Evolutionary conservation across 2,329 filamentous ascomycete species (phyloP).

Genomic region (Claviceps paspali): DNA sequence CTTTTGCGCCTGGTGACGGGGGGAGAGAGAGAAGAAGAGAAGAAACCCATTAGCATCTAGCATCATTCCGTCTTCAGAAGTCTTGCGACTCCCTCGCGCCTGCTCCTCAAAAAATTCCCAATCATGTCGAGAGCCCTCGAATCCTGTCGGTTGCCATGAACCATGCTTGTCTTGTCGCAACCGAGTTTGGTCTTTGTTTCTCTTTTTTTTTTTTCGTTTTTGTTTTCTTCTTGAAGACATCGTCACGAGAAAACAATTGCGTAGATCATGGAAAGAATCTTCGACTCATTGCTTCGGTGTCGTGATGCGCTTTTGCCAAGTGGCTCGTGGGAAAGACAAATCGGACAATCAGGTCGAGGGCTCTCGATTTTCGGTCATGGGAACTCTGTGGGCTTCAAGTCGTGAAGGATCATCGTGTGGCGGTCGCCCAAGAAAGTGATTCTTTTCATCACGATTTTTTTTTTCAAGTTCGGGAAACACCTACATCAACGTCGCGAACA

Average conservation of each 20-base stretch:
- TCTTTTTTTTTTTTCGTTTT: too few species aligned
- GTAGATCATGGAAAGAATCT: too few species aligned
- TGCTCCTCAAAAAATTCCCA: constrained; percentile 36
- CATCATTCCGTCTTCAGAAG: constrained; percentile 62
- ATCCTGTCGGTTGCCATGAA: background rate
- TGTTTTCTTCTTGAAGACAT: background rate
- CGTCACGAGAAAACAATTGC: background rate
- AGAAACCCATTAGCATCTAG: constrained; percentile 48
- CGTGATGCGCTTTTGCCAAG: too few species aligned
- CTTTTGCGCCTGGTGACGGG: constrained; percentile 60
- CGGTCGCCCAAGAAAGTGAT: too few species aligned
- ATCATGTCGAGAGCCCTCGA: constrained; percentile 7
- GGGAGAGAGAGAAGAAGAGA: too few species aligned
- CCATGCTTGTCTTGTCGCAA: too few species aligned
- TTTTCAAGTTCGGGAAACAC: constrained; percentile 24
- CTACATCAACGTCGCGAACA: constrained; percentile 77
- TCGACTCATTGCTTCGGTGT: background rate
- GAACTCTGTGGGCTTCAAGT: constrained; percentile 3
- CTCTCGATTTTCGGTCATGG: background rate
- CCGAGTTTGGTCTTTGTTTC: background rate
- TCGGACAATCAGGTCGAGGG: too few species aligned
- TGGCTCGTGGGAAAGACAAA: too few species aligned
- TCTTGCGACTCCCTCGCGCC: constrained; percentile 60
- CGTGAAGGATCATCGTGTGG: background rate
- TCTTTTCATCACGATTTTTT: too few species aligned